Evolutionary conservation across 345 rosid genomes (phyloP).

Genomic region (Erucastrum elatum): DNA sequence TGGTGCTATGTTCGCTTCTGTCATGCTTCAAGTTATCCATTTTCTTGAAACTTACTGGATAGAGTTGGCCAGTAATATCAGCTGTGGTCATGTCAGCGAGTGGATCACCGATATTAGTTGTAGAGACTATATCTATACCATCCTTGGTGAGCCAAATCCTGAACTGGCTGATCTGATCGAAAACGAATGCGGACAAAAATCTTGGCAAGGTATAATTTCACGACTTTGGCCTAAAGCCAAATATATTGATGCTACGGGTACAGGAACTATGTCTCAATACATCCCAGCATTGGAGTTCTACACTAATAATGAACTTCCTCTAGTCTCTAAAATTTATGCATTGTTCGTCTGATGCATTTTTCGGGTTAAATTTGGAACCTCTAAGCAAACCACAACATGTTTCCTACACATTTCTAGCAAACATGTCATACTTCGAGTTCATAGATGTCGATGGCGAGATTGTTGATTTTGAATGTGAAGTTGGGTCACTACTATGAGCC

Average conservation of each 20-base stretch:
- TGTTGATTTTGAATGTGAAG: background rate
- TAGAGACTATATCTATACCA: background rate
- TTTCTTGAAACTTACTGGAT: background rate
- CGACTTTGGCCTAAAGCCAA: background rate
- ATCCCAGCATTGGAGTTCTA: background rate
- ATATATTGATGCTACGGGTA: background rate
- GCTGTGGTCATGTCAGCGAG: background rate
- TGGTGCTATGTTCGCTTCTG: background rate
- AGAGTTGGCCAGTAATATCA: background rate
- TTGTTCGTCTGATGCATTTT: background rate
- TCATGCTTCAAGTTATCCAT: background rate
- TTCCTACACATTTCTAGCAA: constrained; percentile 4
- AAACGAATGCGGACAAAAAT: background rate
- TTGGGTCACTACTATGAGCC: background rate
- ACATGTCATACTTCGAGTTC: background rate
- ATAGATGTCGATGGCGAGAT: background rate
- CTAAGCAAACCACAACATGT: constrained; percentile 1
- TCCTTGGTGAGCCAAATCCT: background rate
- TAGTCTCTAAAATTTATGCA: background rate
- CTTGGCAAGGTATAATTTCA: background rate
- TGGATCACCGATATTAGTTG: background rate
- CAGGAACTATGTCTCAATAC: background rate
- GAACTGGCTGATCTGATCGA: background rate
- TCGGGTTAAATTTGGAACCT: background rate
- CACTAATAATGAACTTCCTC: background rate